phyloP scores from a whole-genome alignment of 176 grass and related monocot genomes.

The Musa acuminata region DNA sequence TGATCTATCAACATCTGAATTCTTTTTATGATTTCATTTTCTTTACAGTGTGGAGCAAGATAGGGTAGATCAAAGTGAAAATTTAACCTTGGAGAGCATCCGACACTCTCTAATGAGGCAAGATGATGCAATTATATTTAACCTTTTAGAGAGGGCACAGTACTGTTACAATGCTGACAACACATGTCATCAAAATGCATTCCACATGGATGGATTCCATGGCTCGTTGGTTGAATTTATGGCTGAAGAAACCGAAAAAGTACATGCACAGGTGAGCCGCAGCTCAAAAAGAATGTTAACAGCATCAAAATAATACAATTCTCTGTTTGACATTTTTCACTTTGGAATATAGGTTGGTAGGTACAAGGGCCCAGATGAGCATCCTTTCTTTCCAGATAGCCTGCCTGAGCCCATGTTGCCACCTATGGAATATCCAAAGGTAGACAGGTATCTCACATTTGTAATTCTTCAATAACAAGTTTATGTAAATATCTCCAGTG shows the following conservation, averaged over 20 bases:
- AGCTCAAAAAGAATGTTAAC: not conserved
- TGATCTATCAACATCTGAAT: not conserved
- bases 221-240: conserved; percentile 81
- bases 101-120: conserved; percentile 70
- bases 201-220: conserved; percentile 62
- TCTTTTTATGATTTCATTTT: not conserved
- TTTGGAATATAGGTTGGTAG: conserved; percentile 64
- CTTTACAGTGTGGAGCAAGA: conserved; percentile 37
- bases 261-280: conserved; percentile 64
- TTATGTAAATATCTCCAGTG: no score
- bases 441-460: conserved; percentile 13
- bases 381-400: conserved; percentile 81
- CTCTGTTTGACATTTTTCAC: not conserved
- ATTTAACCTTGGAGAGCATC: conserved; percentile 59
- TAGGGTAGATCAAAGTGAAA: conserved; percentile 85
- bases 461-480: conserved; percentile 13
- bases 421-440: conserved; percentile 74
- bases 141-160: conserved; percentile 85
- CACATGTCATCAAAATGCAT: conserved; percentile 46
- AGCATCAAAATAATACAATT: not conserved
- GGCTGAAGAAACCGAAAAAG: conserved; percentile 71
- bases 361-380: conserved; percentile 96
- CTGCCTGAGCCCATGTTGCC: conserved; percentile 70
- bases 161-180: conserved; percentile 62
- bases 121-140: conserved; percentile 98